Evolutionary conservation across 1,284 basidiomycete genomes (phyloP).

Genomic region (Fistulina hepatica): DNA sequence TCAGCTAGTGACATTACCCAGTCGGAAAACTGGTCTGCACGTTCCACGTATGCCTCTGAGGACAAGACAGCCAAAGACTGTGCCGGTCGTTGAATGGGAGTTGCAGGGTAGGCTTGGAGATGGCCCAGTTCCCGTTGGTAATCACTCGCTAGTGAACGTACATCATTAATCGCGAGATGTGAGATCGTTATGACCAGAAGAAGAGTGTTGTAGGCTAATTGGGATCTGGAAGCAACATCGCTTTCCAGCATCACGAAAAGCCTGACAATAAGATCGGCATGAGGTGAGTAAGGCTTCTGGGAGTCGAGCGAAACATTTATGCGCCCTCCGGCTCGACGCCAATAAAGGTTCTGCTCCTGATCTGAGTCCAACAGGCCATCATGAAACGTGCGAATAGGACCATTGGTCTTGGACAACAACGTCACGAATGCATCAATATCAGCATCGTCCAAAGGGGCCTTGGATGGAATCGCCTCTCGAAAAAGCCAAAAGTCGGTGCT

Average conservation of each 20-base stretch:
- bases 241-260: conserved; percentile 51
- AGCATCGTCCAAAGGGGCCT: conserved; percentile 40
- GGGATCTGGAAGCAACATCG: conserved; percentile 35
- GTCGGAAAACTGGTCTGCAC: conserved; percentile 34
- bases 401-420: conserved; percentile 50
- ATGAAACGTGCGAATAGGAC: conserved; percentile 49
- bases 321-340: too few relatives aligned
- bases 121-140: conserved; percentile 40
- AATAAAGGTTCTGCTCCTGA: too few relatives aligned
- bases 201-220: conserved; percentile 54
- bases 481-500: conserved; percentile 71
- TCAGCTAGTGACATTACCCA: conserved; percentile 64
- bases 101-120: conserved; percentile 35
- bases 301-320: too few relatives aligned
- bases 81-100: conserved; percentile 19
- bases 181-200: conserved; percentile 41
- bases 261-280: conserved; percentile 37
- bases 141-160: conserved; percentile 37
- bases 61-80: conserved; percentile 23
- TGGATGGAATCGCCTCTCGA: conserved; percentile 57
- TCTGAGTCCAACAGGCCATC: conserved; percentile 33
- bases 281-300: too few relatives aligned
- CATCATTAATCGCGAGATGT: conserved; percentile 18
- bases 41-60: conserved; percentile 28
- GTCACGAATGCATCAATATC: conserved; percentile 70